phyloP scores from a whole-genome alignment of 352 stramenopile genomes.

The Globisporangium nunn region DNA sequence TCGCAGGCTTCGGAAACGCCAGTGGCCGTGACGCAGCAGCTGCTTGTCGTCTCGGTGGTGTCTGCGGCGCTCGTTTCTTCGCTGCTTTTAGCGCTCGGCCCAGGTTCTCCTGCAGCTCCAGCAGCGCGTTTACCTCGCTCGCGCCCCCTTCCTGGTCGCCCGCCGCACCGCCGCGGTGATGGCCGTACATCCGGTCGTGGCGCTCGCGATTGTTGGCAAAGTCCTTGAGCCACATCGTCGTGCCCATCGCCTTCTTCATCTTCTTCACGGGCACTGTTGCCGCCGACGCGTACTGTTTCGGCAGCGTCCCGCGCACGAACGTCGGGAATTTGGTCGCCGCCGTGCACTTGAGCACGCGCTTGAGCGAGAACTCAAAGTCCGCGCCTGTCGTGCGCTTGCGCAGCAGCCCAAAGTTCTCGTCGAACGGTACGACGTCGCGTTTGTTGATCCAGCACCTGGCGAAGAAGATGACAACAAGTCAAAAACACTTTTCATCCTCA shows the following conservation, averaged over 20 bases:
- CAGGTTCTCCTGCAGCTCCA: slow-evolving; percentile 3
- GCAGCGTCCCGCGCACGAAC: slow-evolving; percentile 42
- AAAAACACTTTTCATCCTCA: no score
- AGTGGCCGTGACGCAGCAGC: neutral
- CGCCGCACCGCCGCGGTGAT: slow-evolving; percentile 1
- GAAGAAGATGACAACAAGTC: neutral
- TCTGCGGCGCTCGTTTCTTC: neutral
- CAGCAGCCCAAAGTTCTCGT: slow-evolving; percentile 25
- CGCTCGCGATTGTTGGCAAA: slow-evolving; percentile 38
- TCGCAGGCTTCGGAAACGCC: neutral
- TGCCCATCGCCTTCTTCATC: slow-evolving; percentile 32
- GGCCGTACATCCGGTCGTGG: slow-evolving; percentile 27
- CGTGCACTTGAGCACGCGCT: slow-evolving; percentile 25
- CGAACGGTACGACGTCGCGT: slow-evolving; percentile 29
- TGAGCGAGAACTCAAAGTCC: slow-evolving; percentile 38
- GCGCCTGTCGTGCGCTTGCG: slow-evolving; percentile 24
- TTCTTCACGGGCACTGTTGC: slow-evolving; percentile 26
- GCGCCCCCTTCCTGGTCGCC: neutral
- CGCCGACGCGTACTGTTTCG: slow-evolving; percentile 19
- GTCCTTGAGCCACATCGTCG: slow-evolving; percentile 32
- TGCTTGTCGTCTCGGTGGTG: neutral
- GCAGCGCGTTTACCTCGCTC: slow-evolving; percentile 1
- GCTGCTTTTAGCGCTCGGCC: neutral
- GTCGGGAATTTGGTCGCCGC: slow-evolving; percentile 44
- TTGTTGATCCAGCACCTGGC: slow-evolving; percentile 45